Percentiles rank a stretch among this genome's conserved stretches.
Conservation (phyloP, 164 flowering plant genomes). For the Buxus sempervirens region DNA sequence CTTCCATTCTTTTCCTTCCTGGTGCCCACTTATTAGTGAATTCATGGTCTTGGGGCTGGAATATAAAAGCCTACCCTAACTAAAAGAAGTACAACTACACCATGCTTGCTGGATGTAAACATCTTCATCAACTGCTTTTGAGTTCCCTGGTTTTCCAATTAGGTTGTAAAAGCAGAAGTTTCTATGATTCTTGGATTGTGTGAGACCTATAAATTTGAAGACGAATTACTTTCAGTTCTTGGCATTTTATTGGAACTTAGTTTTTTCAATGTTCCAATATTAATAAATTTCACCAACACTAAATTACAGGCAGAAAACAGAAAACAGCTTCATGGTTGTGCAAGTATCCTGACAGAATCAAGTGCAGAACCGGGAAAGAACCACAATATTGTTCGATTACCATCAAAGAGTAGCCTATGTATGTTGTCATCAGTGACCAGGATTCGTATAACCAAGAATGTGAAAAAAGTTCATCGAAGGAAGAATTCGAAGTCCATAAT, state of each 20-base stretch:
- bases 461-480: slow-evolving; percentile 21
- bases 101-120: neutral
- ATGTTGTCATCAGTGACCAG: slow-evolving; percentile 12
- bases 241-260: neutral
- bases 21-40: too few species aligned
- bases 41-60: too few species aligned
- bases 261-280: slow-evolving; percentile 2
- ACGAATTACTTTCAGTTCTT: neutral
- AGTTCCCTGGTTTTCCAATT: neutral
- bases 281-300: neutral
- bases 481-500: slow-evolving; percentile 20
- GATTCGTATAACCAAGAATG: slow-evolving; percentile 14
- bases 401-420: slow-evolving; percentile 15
- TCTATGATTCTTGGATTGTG: neutral
- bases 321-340: slow-evolving; percentile 16
- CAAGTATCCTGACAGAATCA: slow-evolving; percentile 15
- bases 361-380: slow-evolving; percentile 16
- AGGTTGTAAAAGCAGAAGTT: neutral
- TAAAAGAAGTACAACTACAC: too few species aligned
- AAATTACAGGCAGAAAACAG: slow-evolving; percentile 26
- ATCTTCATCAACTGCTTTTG: neutral
- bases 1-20: neutral
- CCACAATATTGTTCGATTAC: slow-evolving; percentile 14
- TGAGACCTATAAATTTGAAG: neutral
- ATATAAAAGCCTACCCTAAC: neutral